Evolutionary conservation across 176 grass and related monocot species (phyloP).

Genomic region (Pontederia paniculata): DNA sequence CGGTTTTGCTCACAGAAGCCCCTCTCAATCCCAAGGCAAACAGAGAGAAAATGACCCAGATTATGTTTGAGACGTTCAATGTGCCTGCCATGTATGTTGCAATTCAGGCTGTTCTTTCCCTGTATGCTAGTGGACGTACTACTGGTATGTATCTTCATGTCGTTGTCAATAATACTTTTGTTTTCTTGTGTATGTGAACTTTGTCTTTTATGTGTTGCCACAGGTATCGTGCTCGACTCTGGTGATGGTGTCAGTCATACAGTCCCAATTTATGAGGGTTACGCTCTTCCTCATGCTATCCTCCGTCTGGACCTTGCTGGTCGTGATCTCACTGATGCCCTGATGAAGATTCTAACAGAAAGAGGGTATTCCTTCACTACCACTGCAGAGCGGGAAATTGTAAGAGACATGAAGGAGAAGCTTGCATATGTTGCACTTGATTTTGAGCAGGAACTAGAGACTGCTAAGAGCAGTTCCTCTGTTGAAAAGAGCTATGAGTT

Average conservation of each 20-base stretch:
- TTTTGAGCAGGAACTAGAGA: constrained; percentile 4
- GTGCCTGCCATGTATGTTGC: constrained; percentile 10
- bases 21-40: constrained; percentile 14
- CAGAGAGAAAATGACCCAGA: constrained; percentile 11
- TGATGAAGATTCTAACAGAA: constrained; percentile 10
- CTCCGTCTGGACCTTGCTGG: constrained; percentile 4
- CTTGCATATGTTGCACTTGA: constrained; percentile 7
- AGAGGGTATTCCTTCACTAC: constrained; percentile 11
- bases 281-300: constrained; percentile 8
- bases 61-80: constrained; percentile 10
- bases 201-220: too few relatives aligned
- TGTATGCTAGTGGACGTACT: constrained; percentile 6
- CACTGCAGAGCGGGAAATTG: constrained; percentile 7
- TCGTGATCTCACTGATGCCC: constrained; percentile 1
- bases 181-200: neutral
- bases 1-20: constrained; percentile 3
- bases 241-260: constrained; percentile 10
- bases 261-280: constrained; percentile 6
- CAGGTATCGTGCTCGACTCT: constrained; percentile 9
- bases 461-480: constrained; percentile 3
- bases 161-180: neutral
- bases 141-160: constrained; percentile 1
- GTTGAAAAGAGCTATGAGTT: constrained; percentile 8
- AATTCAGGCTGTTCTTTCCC: constrained; percentile 6
- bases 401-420: constrained; percentile 13